These are phyloP conservation scores for Penicillium hesseltinei DNA, from an alignment of 2,329 filamentous ascomycete genomes.

Conservation along the genomic window DNA sequence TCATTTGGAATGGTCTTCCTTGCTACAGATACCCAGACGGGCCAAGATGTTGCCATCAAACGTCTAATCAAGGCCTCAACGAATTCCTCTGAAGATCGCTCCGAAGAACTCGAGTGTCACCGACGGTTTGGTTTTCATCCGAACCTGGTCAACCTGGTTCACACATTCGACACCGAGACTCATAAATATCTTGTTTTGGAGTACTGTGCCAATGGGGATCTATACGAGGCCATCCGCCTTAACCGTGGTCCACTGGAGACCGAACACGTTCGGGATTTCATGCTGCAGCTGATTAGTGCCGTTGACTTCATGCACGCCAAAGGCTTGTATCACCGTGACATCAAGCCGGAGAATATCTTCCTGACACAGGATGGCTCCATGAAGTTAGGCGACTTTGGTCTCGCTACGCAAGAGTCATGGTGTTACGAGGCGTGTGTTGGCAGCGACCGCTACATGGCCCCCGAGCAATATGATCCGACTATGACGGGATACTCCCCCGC, in stretches of 20 bases:
- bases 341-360: constrained; percentile 99
- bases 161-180: constrained; percentile 86
- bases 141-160: constrained; percentile 89
- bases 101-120: constrained; percentile 66
- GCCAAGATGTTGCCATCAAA: constrained; percentile 87
- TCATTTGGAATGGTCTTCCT: constrained; percentile 99
- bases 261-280: constrained; percentile 94
- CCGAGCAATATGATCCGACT: constrained; percentile 91
- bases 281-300: constrained; percentile 88
- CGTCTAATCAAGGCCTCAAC: constrained; percentile 82
- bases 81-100: constrained; percentile 68
- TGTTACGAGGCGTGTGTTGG: constrained; percentile 91
- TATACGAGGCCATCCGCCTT: constrained; percentile 94
- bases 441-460: constrained; percentile 98
- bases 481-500: constrained; percentile 87
- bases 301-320: constrained; percentile 88
- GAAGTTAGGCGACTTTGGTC: constrained; percentile 96
- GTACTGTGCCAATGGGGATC: constrained; percentile 89
- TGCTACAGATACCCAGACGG: constrained; percentile 74
- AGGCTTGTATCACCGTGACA: constrained; percentile 93
- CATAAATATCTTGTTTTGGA: constrained; percentile 93
- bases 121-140: constrained; percentile 73
- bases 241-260: constrained; percentile 88
- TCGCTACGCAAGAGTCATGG: constrained; percentile 87
- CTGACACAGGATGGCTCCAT: constrained; percentile 79